Evolutionary conservation across 208 protist genomes (phyloP).

Genomic region (Wallacemonas sp.): DNA sequence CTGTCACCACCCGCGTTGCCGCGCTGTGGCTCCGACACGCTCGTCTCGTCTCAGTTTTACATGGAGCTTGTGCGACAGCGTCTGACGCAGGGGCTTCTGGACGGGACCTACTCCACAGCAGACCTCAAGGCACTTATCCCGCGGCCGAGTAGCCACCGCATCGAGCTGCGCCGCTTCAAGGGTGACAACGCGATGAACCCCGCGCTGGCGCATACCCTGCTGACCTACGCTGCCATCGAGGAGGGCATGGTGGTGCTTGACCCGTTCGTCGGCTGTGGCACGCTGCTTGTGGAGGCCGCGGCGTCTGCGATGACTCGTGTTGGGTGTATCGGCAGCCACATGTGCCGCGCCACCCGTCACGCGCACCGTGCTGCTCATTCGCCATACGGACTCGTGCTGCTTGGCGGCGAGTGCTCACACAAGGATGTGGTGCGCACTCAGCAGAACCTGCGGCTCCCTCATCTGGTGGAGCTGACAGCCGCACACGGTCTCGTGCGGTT

Average conservation of each 20-base stretch:
- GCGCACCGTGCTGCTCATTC: conserved; percentile 1
- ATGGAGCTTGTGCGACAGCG: conserved; percentile 43
- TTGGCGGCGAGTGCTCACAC: conserved; percentile 25
- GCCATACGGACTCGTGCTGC: conserved; percentile 9
- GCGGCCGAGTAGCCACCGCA: conserved; percentile 24
- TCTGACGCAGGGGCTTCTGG: conserved; percentile 23
- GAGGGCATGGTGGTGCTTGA: conserved; percentile 25
- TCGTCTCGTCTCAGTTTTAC: conserved; percentile 23
- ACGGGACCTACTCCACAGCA: not conserved
- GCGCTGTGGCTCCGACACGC: conserved; percentile 27
- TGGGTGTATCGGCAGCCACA: not conserved
- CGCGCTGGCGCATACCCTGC: conserved; percentile 27
- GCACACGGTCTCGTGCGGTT: not conserved
- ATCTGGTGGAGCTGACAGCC: not conserved
- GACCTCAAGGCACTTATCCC: conserved; percentile 35
- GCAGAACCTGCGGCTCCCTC: conserved; percentile 10
- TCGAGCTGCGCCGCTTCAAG: conserved; percentile 40
- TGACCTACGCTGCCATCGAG: conserved; percentile 26
- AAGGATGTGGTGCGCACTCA: conserved; percentile 15
- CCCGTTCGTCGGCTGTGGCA: conserved; percentile 41
- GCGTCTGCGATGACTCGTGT: too few species aligned
- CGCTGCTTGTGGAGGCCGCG: conserved; percentile 31
- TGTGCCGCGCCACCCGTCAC: not conserved
- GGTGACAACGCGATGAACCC: conserved; percentile 51
- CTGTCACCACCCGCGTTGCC: conserved; percentile 41